Base-by-base conservation (phyloP, 192 early-diverging fungal species). In the Entomortierella beljakovae region DNA sequence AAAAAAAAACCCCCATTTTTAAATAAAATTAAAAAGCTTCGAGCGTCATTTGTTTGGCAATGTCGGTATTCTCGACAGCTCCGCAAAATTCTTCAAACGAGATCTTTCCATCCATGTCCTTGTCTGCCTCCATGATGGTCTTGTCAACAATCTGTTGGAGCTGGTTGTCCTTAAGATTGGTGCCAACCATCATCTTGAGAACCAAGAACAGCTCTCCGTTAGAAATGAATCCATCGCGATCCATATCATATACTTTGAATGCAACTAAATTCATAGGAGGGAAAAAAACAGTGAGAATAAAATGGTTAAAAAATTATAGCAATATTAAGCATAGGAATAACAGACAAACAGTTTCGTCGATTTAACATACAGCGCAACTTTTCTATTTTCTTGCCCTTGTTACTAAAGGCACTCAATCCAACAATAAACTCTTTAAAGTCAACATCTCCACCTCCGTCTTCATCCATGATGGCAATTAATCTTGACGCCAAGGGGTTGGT, bases 121-220 rank as follows among this genome's bases (percentile, higher is more conserved):
- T 88, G 82, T 99, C 98, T 29, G 97, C 98, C 72, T 99, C 97
- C 87, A 97, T 94, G 64, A 99, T 98, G 8, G 97, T 98, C 87
- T 99, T 99, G 86, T 99, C 98, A 13, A 99, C 98, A 71, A 99
- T 97, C 83, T 99, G 98, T 77, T 99, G 98, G 16, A 99, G 90
- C 85, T 99, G 98, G 28, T 93, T 88, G 56, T 96, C 96, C 55
- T 92, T 94, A 53, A 99, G 85, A 80, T 99, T 99, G 81, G 93
- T 97, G 34, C 97, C 98, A 13, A 98, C 96, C 98, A 99, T 99
- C 96, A 97, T 99, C 85, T 99, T 98, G 38, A 99, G 87, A 0
- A 99, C 98, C 61, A 97, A 81, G 83, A 97, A 99, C 31, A 99
- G 87, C 86, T 99, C 98, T 50, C 98, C 98, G 75, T 99, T 99